Evolutionary conservation across 1,284 basidiomycete species (phyloP), one percentile per base, ranked within the genome.

Genomic region (Pyrrhoderma noxium): DNA sequence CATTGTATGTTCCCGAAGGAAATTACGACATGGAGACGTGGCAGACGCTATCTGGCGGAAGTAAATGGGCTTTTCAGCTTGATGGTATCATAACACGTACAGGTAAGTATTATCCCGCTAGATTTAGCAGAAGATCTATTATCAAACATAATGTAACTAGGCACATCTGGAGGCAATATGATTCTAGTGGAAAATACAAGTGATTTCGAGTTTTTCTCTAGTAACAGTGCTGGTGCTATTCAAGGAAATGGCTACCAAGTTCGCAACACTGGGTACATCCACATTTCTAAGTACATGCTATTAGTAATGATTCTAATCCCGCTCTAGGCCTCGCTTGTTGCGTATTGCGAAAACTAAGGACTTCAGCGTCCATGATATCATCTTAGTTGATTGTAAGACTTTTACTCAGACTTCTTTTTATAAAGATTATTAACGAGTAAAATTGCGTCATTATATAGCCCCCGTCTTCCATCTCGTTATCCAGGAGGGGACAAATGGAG

Each of bases 401-500:
- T 11, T n/a, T 31, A 45, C 19, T 41, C 19, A 22, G 3, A 22
- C 7, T 16, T 36, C 18, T 27, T 36, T 18, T 18, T n/a, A 40
- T 21, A 19, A 22, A 27, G 16, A 11, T 37, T 35, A 31, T n/a
- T n/a, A n/a, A n/a, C n/a, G n/a, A n/a, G 39, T 3, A 21, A 14
- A 49, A n/a, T 16, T 13, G n/a, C n/a, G n/a, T n/a, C n/a, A n/a
- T n/a, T n/a, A n/a, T 37, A 40, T 41, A 66, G 64, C 68, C 16
- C 67, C 67, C 0, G 67, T 64, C 54, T 69, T 69, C 62, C 67
- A 70, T 50, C 55, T 68, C 16, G 62, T 70, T 43, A 57, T 68
- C 18, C 60, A 68, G 46, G 56, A 56, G 9, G 65, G 64, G 2
- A 59, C 60, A 8, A 65, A 65, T 45, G 66, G 67, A 31, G 67